Percentiles rank a stretch among this genome's conserved stretches.
phyloP scores from a whole-genome alignment of 2,329 filamentous ascomycete species.

The Teratosphaeria viscida region DNA sequence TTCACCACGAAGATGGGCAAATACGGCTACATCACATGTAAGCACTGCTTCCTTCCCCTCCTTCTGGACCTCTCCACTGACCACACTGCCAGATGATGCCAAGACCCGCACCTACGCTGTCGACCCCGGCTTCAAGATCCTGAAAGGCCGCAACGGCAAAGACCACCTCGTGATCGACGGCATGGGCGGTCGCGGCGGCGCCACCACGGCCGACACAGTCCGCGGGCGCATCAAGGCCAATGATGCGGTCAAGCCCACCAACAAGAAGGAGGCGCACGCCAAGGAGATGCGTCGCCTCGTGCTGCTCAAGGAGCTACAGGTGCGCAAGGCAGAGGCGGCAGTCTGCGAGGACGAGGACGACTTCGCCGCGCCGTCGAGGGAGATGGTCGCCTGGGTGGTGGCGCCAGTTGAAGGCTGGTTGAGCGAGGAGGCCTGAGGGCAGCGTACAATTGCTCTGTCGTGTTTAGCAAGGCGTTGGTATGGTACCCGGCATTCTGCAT shows the following conservation, averaged over 20 bases:
- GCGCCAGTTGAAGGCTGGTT: background rate
- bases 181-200: background rate
- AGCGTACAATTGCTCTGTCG: background rate
- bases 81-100: background rate
- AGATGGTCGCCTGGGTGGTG: background rate
- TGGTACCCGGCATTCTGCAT: background rate
- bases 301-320: background rate
- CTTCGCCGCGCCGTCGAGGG: background rate
- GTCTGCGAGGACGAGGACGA: background rate
- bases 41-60: background rate
- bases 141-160: background rate
- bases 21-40: background rate
- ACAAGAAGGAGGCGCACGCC: background rate
- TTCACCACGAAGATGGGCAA: background rate
- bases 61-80: background rate
- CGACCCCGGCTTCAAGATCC: background rate
- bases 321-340: background rate
- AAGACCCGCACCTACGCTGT: background rate
- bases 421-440: background rate
- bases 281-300: background rate
- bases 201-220: background rate
- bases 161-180: background rate
- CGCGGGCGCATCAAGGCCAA: background rate
- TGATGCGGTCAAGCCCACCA: background rate
- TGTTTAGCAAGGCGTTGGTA: background rate